Conservation (phyloP, 108 stramenopile species). For the Cyclostephanos tholiformis region DNA sequence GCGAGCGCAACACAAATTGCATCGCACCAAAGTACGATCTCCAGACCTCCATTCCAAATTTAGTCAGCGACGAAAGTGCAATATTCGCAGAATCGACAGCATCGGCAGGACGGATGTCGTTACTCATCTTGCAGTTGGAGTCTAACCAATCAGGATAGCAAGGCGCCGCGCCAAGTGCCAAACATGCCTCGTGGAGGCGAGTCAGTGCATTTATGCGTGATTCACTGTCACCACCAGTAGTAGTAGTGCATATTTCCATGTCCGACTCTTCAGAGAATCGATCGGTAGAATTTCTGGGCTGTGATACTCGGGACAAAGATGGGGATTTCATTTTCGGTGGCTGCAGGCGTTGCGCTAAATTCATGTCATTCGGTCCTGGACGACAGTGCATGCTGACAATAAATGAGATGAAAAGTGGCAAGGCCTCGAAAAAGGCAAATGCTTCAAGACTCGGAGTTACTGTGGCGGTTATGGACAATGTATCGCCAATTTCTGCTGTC, state of each 20-base stretch:
- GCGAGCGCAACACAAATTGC: slow-evolving; percentile 15
- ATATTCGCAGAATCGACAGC: slow-evolving; percentile 55
- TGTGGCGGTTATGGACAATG: background rate
- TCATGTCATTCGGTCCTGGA: slow-evolving; percentile 39
- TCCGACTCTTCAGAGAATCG: slow-evolving; percentile 37
- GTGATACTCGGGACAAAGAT: slow-evolving; percentile 11
- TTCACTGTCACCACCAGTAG: slow-evolving; percentile 22
- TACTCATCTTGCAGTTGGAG: slow-evolving; percentile 50
- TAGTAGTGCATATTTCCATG: slow-evolving; percentile 26
- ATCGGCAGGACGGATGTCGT: slow-evolving; percentile 39
- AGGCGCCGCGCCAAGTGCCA: slow-evolving; percentile 71
- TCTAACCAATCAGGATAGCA: slow-evolving; percentile 86
- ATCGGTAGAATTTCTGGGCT: slow-evolving; percentile 30
- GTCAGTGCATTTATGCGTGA: slow-evolving; percentile 32
- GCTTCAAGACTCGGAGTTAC: slow-evolving; percentile 8
- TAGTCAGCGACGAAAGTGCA: slow-evolving; percentile 52
- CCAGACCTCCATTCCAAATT: slow-evolving; percentile 47
- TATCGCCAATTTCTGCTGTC: slow-evolving; percentile 14
- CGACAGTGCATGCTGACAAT: slow-evolving; percentile 60
- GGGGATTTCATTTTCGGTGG: background rate
- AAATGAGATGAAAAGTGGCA: slow-evolving; percentile 62
- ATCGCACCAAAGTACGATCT: slow-evolving; percentile 37
- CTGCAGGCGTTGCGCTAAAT: slow-evolving; percentile 18
- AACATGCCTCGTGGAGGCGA: slow-evolving; percentile 63
- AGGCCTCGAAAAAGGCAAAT: slow-evolving; percentile 55